Percentiles rank a stretch among this genome's conserved stretches.
phyloP scores from a whole-genome alignment of 2,329 filamentous ascomycete genomes.

The Sodiomyces alkalinus region DNA sequence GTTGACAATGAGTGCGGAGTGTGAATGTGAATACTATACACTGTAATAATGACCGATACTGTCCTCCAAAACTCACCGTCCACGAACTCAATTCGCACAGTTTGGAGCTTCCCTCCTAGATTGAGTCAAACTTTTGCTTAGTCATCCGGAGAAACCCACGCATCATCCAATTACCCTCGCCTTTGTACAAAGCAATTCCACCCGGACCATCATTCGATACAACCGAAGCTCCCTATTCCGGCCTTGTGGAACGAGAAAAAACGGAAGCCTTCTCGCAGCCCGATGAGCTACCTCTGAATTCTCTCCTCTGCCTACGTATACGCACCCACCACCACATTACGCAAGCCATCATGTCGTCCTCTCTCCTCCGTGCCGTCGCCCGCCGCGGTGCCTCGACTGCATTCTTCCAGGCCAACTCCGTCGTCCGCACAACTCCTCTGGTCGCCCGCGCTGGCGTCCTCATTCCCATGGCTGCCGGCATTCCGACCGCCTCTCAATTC shows the following conservation, averaged over 20 bases:
- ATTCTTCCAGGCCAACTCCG: slow-evolving; percentile 48
- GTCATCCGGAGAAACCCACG: slow-evolving; percentile 10
- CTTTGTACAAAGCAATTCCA: slow-evolving; percentile 5
- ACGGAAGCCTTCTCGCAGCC: slow-evolving; percentile 4
- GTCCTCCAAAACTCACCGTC: background rate
- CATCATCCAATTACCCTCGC: slow-evolving; percentile 9
- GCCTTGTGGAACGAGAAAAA: slow-evolving; percentile 5
- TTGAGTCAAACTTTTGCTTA: slow-evolving; percentile 5
- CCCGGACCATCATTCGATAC: slow-evolving; percentile 16
- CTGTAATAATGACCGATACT: too few relatives aligned
- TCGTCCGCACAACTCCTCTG: slow-evolving; percentile 39
- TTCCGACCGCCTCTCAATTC: slow-evolving; percentile 39
- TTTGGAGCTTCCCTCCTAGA: slow-evolving; percentile 6
- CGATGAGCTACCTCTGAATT: too few relatives aligned
- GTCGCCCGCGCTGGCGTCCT: slow-evolving; percentile 37
- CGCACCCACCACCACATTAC: slow-evolving; percentile 5
- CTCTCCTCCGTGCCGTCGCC: slow-evolving; percentile 53
- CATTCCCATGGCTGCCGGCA: slow-evolving; percentile 32
- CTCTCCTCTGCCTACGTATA: too few relatives aligned
- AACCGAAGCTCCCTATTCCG: slow-evolving; percentile 7
- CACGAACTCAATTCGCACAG: slow-evolving; percentile 6
- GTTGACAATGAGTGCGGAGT: too few relatives aligned
- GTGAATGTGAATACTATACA: too few relatives aligned
- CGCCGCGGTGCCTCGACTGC: slow-evolving; percentile 51
- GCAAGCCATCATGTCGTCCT: slow-evolving; percentile 47